Base-by-base conservation (phyloP, 768 basidiomycete species). In the Tubosaeta sp. region DNA sequence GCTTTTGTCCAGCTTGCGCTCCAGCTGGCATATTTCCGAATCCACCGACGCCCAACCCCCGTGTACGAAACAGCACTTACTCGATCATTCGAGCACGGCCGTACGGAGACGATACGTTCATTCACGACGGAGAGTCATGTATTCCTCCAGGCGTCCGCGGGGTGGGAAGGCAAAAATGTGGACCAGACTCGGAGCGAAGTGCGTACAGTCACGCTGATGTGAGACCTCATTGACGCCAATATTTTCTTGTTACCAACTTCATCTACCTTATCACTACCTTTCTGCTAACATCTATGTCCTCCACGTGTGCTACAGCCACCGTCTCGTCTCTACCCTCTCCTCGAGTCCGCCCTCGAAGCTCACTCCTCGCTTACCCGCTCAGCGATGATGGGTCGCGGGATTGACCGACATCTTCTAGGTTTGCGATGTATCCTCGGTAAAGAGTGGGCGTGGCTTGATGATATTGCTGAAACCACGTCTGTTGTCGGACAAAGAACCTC, bases 21-120 rank as follows among this genome's bases (percentile, higher is more conserved):
- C 17, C 95, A 97, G 65, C 79, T 97, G 10, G 94, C 93, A 4
- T 97, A 88, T 85, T 91, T 88, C 72, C 81, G 80, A 65, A 82
- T 84, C 19, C 87, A 84, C 43, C 83, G 82, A 11, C 71, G 75
- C 52, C 86, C 91, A 60, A 90, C 91, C 4, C 91, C 95, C 2
- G 92, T 90, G 7, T 97, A 97, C 66, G 95, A 97, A 70, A 97
- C 94, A 0, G 90, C 86, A 0, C 78, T 95, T 31, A 95, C 95
- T 2, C 81, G 92, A 25, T 78, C 88, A 67, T 95, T 95, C 72
- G 74, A 85, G 54, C 83, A 85, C 56, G 95, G 92, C 14, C 81
- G 95, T 16, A 97, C 94, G 2, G 95, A 97, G 65, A 93, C 91
- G 1, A 83, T 97, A 48, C 82, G 94, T 25, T 80, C 85, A 0